Conservation (phyloP, 805 yeast genomes). For the Myxozyma mucilagina region DNA sequence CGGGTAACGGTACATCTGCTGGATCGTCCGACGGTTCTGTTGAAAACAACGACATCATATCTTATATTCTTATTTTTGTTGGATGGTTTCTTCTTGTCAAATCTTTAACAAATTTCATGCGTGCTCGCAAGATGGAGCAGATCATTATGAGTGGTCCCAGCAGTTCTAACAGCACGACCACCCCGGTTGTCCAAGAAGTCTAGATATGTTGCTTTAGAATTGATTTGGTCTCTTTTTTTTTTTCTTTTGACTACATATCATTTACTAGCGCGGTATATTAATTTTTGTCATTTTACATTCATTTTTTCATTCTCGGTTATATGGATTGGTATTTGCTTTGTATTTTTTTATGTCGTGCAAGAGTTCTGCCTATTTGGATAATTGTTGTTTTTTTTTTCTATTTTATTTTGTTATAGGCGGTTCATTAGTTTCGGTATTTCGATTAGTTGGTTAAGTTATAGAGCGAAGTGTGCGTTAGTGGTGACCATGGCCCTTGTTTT, state of each 20-base stretch:
- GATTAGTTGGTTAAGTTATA: background rate
- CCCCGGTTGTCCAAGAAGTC: constrained; percentile 8
- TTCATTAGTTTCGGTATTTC: background rate
- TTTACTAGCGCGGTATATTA: background rate
- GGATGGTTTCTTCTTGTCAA: constrained; percentile 68
- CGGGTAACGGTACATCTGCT: constrained; percentile 31
- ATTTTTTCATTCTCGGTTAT: background rate
- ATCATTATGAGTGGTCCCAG: constrained; percentile 46
- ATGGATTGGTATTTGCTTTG: background rate
- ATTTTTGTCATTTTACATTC: background rate
- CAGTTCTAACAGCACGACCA: background rate
- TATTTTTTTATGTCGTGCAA: background rate
- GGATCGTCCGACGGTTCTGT: constrained; percentile 16
- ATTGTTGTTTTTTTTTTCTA: too few relatives aligned
- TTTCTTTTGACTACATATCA: background rate
- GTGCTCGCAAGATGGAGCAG: constrained; percentile 75
- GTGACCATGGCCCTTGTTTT: too few relatives aligned
- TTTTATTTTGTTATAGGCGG: too few relatives aligned
- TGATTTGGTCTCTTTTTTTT: background rate
- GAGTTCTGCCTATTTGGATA: background rate
- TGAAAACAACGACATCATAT: constrained; percentile 46
- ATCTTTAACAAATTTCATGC: constrained; percentile 68
- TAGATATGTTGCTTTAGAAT: background rate
- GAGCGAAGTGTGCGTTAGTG: too few relatives aligned
- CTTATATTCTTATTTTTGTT: constrained; percentile 62